A percentile compares a stretch with the other conserved stretches of the same genome.
Evolutionary conservation across 2,329 filamentous ascomycete genomes (phyloP).

Genomic region (Cladosporium sp.): DNA sequence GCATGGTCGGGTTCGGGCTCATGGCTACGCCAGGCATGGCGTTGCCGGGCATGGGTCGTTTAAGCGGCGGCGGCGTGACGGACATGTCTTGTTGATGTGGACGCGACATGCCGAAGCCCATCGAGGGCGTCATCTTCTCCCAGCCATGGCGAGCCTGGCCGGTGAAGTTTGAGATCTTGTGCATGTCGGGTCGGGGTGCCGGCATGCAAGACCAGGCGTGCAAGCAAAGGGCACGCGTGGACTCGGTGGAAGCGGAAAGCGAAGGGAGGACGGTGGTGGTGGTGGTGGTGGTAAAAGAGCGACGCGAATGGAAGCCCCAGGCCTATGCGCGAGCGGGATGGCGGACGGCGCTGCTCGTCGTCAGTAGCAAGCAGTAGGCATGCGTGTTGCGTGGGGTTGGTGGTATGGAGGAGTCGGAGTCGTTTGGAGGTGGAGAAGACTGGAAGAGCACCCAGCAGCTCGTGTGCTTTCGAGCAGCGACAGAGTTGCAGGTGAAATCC

Average conservation of each 20-base stretch:
- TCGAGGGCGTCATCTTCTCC: conserved; percentile 64
- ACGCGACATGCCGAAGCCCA: conserved; percentile 59
- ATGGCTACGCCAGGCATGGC: conserved; percentile 35
- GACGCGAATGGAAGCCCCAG: conserved; percentile 17
- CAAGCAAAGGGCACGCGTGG: conserved; percentile 20
- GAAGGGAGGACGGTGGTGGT: conserved; percentile 12
- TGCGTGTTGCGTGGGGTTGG: conserved; percentile 19
- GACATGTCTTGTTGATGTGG: conserved; percentile 30
- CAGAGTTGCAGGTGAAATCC: conserved; percentile 6
- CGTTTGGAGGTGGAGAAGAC: conserved; percentile 7
- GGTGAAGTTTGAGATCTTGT: conserved; percentile 69
- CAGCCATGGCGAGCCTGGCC: conserved; percentile 66
- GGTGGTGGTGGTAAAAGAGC: conserved; percentile 15
- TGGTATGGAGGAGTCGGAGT: conserved; percentile 20
- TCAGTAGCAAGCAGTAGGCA: conserved; percentile 28
- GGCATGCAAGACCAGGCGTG: conserved; percentile 19
- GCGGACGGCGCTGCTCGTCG: conserved; percentile 24
- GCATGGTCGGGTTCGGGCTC: conserved; percentile 60
- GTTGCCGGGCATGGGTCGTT: conserved; percentile 49
- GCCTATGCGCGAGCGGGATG: conserved; percentile 21
- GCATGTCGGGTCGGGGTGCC: conserved; percentile 47
- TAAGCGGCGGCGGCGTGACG: conserved; percentile 48
- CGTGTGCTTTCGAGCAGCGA: conserved; percentile 16
- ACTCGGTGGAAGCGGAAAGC: conserved; percentile 10
- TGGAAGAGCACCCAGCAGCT: conserved; percentile 12